Percentiles rank a stretch among this genome's conserved stretches.
Conservation (phyloP, 2,329 filamentous ascomycete species). For the Lasiodiplodia sp. region DNA sequence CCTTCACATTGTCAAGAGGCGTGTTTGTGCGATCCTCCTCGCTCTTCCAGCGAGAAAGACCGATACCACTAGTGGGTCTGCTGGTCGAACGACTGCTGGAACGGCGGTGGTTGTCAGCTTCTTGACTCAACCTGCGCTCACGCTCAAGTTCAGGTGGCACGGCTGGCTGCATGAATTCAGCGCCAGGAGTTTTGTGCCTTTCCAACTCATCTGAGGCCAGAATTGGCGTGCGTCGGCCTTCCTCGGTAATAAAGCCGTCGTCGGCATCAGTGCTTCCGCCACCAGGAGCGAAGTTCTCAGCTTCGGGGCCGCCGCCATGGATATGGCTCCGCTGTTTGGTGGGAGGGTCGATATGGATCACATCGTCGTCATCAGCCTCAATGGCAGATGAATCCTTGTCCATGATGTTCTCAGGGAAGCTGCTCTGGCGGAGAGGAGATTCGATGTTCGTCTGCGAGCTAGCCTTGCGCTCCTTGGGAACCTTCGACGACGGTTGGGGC, state of each 20-base stretch:
- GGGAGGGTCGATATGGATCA: slow-evolving; percentile 81
- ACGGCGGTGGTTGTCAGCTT: slow-evolving; percentile 54
- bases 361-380: slow-evolving; percentile 58
- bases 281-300: slow-evolving; percentile 58
- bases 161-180: slow-evolving; percentile 77
- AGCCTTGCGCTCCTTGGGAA: slow-evolving; percentile 54
- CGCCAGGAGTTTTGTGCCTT: slow-evolving; percentile 67
- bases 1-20: slow-evolving; percentile 84
- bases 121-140: slow-evolving; percentile 62
- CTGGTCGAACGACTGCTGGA: slow-evolving; percentile 57
- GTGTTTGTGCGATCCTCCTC: slow-evolving; percentile 64
- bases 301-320: slow-evolving; percentile 57
- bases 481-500: slow-evolving; percentile 62
- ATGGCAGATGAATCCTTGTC: slow-evolving; percentile 37
- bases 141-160: slow-evolving; percentile 69
- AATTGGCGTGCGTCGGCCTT: slow-evolving; percentile 77
- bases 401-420: slow-evolving; percentile 50
- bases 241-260: slow-evolving; percentile 63
- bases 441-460: slow-evolving; percentile 56
- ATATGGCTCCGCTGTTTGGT: slow-evolving; percentile 54
- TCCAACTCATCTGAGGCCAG: slow-evolving; percentile 86
- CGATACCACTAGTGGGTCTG: slow-evolving; percentile 48
- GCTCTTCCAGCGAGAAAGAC: slow-evolving; percentile 62
- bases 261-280: slow-evolving; percentile 55
- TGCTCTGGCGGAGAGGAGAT: slow-evolving; percentile 60